These are phyloP conservation scores for Prunus salicina DNA, from an alignment of 306 rosid genomes.

Conservation along the genomic window DNA sequence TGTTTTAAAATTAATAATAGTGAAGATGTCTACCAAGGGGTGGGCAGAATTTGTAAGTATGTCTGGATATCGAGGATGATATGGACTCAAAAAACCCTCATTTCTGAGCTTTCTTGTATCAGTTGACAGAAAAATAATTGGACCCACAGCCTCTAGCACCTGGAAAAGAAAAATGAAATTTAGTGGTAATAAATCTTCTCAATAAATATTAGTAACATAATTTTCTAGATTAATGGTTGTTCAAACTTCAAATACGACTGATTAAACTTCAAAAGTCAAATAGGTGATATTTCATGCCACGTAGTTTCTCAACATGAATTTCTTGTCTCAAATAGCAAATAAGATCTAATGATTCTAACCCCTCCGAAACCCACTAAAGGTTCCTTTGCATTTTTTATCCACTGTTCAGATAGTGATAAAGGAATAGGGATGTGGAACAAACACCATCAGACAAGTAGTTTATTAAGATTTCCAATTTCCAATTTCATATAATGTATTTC, in stretches of 20 bases:
- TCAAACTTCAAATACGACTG: not conserved
- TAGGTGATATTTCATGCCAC: not conserved
- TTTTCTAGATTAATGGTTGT: not conserved
- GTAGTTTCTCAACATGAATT: not conserved
- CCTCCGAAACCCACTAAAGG: not conserved
- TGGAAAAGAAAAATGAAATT: constrained; percentile 29
- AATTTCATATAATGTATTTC: not conserved
- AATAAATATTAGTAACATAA: not conserved
- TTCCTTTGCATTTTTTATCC: too few species aligned
- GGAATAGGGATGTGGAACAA: not conserved
- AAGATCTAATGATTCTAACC: too few species aligned
- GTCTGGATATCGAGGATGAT: constrained; percentile 98
- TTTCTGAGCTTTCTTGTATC: constrained; percentile 97
- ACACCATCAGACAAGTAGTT: not conserved
- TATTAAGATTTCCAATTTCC: not conserved
- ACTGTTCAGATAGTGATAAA: not conserved
- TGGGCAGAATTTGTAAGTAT: constrained; percentile 98
- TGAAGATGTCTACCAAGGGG: constrained; percentile 66
- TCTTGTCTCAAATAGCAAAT: too few species aligned
- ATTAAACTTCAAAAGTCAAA: not conserved
- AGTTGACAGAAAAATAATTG: constrained; percentile 87
- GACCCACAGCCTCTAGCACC: constrained; percentile 98
- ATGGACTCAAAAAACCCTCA: constrained; percentile 97
- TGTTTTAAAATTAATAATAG: not conserved
- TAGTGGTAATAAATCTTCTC: constrained; percentile 3